phyloP scores from a whole-genome alignment of 768 basidiomycete genomes.

The Psilocybe cyanescens region DNA sequence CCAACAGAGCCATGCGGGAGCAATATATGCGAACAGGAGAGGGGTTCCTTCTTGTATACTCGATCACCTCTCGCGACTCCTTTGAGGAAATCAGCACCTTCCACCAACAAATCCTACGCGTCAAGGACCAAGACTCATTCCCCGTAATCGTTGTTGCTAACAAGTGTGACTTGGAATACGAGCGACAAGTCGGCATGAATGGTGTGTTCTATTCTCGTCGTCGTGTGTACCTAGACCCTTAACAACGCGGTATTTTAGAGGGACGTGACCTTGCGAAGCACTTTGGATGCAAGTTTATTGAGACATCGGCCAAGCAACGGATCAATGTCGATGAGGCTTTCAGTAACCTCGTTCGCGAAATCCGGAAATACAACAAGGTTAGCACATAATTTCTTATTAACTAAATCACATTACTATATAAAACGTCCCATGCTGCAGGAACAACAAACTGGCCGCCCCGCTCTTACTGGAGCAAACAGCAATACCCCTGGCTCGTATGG shows the following conservation, averaged over 20 bases:
- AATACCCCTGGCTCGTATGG: conserved; percentile 54
- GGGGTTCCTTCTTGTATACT: conserved; percentile 97
- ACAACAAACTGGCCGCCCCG: conserved; percentile 77
- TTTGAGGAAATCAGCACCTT: conserved; percentile 97
- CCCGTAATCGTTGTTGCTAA: conserved; percentile 98
- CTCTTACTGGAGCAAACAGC: conserved; percentile 47
- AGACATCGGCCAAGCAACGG: conserved; percentile 95
- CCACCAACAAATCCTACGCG: conserved; percentile 94
- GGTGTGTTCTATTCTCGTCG: conserved; percentile 50
- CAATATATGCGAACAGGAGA: conserved; percentile 99
- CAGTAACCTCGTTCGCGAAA: conserved; percentile 90
- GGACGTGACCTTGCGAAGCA: conserved; percentile 96
- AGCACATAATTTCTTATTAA: conserved; percentile 15
- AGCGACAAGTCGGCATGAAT: conserved; percentile 94
- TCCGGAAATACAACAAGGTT: conserved; percentile 93
- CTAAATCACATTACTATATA: background rate
- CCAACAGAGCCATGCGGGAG: conserved; percentile 90
- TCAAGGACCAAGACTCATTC: conserved; percentile 95
- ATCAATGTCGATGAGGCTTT: conserved; percentile 98
- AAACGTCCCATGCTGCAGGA: conserved; percentile 46
- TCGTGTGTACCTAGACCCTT: background rate
- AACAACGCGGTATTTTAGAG: conserved; percentile 55
- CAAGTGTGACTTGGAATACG: conserved; percentile 95
- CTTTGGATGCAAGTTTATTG: conserved; percentile 93
- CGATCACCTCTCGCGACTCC: conserved; percentile 96